Base-by-base conservation (phyloP, 2,329 filamentous ascomycete genomes). In the Trichophyton simii region DNA sequence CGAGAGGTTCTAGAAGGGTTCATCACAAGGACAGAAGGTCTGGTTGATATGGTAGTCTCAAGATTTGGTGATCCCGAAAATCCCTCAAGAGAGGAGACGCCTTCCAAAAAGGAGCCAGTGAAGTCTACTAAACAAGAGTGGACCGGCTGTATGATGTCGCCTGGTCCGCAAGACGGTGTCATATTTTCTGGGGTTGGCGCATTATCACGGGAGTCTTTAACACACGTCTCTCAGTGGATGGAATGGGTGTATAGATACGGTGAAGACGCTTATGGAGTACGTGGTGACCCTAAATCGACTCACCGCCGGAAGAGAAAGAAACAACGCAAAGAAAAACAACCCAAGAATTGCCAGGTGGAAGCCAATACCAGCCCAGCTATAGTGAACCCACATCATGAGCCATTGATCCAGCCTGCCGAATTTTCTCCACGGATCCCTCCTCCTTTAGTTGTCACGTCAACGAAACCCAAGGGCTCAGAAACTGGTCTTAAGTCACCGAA, bases 1-100 rank as follows among this genome's bases (percentile, higher is more conserved):
- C 82, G 92, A 68, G 92, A 95, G 68, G 92, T 97, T 0, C 78
- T 99, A 1, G 92, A 97, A 72, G 90, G 90, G n/a, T 84, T 96
- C 64, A 84, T 90, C 1, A 81, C 80, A 8, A 81, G 88, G 61
- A 88, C 89, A 25, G 87, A 94, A 59, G 94, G 94, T 0, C 79
- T 99, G 44, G 82, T 95, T 4, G 94, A 99, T 73, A 73, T 97
- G 57, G 79, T 96, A 48, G 91, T 96, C 2, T 91, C 89, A 50
- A 86, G 88, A 66, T 97, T 95, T 72, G 92, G 90, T 11, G 81
- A 86, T 63, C 71, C 78, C 4, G 72, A 77, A 6, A 63, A 70
- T 7, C 15, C 31, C 15, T 63, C 69, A 5, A 66, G 69, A 48
- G 63, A 66, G 22, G 63, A 65, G 61, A 46, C 61, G 25, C 20